Conservation (phyloP, 148 eudicot species). For the Vaccinium vitisidaea region DNA sequence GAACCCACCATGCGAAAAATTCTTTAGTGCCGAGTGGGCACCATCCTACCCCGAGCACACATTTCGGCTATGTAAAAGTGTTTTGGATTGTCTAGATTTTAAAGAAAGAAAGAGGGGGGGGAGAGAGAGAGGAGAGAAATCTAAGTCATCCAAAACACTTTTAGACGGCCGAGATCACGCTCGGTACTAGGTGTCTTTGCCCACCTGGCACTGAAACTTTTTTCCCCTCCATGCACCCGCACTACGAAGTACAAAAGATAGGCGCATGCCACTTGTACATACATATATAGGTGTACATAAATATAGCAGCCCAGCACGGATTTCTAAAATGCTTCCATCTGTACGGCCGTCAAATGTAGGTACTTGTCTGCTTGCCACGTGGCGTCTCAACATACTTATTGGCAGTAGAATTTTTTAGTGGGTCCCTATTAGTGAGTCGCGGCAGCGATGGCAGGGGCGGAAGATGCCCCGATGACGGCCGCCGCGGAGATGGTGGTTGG, state of each 20-base stretch:
- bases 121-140: no score
- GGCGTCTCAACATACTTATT: not conserved
- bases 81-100: no score
- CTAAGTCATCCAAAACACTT: no score
- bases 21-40: no score
- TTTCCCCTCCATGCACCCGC: not conserved
- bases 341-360: constrained; percentile 32
- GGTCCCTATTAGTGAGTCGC: constrained; percentile 20
- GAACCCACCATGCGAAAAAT: not conserved
- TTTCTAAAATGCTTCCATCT: constrained; percentile 24
- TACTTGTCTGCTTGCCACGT: constrained; percentile 14
- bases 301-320: not conserved
- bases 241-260: constrained; percentile 10
- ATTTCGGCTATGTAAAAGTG: no score
- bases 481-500: constrained; percentile 58
- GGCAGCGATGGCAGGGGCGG: constrained; percentile 29
- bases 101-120: no score
- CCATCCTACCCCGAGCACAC: no score
- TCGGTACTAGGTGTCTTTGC: no score
- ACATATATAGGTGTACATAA: not conserved
- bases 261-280: not conserved
- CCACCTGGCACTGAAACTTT: no score
- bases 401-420: not conserved
- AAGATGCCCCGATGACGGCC: not conserved
- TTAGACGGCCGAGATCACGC: no score